phyloP scores from a whole-genome alignment of 139 green algal species.

The Chlorella vulgaris region DNA sequence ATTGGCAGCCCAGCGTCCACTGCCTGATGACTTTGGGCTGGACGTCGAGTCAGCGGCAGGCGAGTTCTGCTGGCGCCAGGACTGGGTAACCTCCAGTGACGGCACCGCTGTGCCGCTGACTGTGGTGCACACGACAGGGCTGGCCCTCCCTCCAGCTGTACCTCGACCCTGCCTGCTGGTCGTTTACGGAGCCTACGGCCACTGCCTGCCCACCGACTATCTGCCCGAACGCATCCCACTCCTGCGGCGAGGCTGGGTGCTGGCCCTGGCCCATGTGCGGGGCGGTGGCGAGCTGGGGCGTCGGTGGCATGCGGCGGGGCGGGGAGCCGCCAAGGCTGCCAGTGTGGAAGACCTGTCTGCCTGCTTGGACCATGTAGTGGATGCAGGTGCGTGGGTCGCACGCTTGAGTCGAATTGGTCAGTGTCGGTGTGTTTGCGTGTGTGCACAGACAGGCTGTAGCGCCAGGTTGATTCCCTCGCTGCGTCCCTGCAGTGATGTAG shows the following conservation, averaged over 20 bases:
- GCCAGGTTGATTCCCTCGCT: too few relatives aligned
- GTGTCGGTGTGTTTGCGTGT: not conserved
- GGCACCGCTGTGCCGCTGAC: conserved; percentile 55
- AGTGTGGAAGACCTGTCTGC: conserved; percentile 63
- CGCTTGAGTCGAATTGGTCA: not conserved
- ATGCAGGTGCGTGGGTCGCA: conserved; percentile 25
- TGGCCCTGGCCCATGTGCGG: conserved; percentile 72
- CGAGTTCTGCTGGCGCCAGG: not conserved
- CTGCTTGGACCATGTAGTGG: conserved; percentile 48
- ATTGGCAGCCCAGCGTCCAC: too few relatives aligned
- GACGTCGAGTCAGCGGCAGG: not conserved
- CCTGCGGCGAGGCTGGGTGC: conserved; percentile 62
- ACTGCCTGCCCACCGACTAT: conserved; percentile 63
- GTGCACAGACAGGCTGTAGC: too few relatives aligned
- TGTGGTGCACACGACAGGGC: conserved; percentile 34
- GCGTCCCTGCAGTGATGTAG: too few relatives aligned
- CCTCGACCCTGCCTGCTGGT: conserved; percentile 69
- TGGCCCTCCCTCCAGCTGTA: not conserved
- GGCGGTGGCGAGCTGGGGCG: conserved; percentile 81
- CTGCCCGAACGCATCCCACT: conserved; percentile 56
- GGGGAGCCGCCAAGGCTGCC: conserved; percentile 43
- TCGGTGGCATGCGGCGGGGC: conserved; percentile 72
- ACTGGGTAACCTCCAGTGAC: conserved; percentile 19
- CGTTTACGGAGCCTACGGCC: conserved; percentile 82
- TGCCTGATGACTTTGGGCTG: too few relatives aligned